These are phyloP conservation scores for Neonectria ditissima DNA, from an alignment of 2,329 filamentous ascomycete species.

Conservation along the genomic window DNA sequence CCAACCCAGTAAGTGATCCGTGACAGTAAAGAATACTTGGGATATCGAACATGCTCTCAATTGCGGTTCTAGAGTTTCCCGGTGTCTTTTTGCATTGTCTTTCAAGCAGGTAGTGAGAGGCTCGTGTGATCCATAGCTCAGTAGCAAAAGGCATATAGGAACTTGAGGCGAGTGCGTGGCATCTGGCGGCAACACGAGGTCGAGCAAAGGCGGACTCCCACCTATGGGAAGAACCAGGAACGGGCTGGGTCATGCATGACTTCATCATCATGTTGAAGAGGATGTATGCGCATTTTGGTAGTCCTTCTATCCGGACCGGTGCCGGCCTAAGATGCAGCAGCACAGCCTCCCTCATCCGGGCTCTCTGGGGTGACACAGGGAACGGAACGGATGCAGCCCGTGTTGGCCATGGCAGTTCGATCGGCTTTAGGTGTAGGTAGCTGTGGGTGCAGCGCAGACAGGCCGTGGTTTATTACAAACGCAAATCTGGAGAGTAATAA, in stretches of 20 bases:
- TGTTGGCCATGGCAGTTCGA: background rate
- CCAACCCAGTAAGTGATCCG: background rate
- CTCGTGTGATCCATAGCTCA: background rate
- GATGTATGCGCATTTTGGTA: too few species aligned
- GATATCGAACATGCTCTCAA: background rate
- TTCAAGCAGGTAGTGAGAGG: background rate
- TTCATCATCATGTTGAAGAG: background rate
- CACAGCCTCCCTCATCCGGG: conserved; percentile 3
- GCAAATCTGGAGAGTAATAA: too few species aligned
- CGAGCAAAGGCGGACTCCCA: background rate
- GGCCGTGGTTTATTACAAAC: too few species aligned
- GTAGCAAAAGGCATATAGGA: background rate
- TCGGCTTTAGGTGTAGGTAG: too few species aligned
- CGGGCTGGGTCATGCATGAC: background rate
- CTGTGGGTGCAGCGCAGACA: too few species aligned
- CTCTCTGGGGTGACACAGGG: background rate
- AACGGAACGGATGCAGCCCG: background rate
- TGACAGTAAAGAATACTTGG: background rate
- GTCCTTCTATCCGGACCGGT: conserved; percentile 3
- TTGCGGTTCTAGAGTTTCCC: background rate
- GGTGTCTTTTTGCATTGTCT: background rate
- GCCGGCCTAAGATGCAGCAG: conserved; percentile 9
- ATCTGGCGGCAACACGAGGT: background rate
- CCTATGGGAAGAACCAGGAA: background rate
- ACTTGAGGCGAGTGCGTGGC: background rate